These are phyloP conservation scores for Gaertneriomyces sp. DNA, from an alignment of 192 early-diverging fungal species.

Conservation along the genomic window DNA sequence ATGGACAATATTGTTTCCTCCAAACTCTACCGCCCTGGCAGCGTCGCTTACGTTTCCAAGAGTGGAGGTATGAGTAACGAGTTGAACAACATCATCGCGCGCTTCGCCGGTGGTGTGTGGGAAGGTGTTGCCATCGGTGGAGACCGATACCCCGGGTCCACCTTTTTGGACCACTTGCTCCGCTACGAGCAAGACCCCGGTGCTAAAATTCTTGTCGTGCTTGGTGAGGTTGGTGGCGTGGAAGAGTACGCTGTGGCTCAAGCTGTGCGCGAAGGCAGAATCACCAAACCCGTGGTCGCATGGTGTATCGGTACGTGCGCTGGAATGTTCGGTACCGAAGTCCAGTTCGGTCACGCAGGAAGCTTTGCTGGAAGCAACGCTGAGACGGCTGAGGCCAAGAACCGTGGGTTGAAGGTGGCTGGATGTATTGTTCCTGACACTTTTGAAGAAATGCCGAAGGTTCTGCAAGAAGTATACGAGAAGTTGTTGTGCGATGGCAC, in stretches of 20 bases:
- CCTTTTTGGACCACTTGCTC: constrained; percentile 97
- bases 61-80: constrained; percentile 99
- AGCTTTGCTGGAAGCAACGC: constrained; percentile 91
- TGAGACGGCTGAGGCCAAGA: constrained; percentile 97
- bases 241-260: constrained; percentile 95
- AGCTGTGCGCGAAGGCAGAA: constrained; percentile 80
- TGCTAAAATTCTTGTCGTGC: constrained; percentile 90
- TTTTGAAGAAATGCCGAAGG: constrained; percentile 88
- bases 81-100: constrained; percentile 98
- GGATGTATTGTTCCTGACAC: constrained; percentile 93
- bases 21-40: constrained; percentile 94
- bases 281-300: constrained; percentile 98
- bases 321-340: constrained; percentile 96
- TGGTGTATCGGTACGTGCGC: constrained; percentile 99
- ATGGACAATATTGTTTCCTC: constrained; percentile 99
- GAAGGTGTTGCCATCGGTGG: constrained; percentile 99
- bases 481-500: constrained; percentile 68
- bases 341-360: constrained; percentile 98
- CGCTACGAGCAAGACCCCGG: constrained; percentile 89
- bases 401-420: constrained; percentile 75
- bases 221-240: constrained; percentile 97
- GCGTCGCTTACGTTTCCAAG: constrained; percentile 98
- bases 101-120: constrained; percentile 94
- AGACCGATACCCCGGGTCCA: constrained; percentile 96
- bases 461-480: constrained; percentile 72